phyloP scores from a whole-genome alignment of 495 filamentous ascomycete species.

The Aspergillus wentii region DNA sequence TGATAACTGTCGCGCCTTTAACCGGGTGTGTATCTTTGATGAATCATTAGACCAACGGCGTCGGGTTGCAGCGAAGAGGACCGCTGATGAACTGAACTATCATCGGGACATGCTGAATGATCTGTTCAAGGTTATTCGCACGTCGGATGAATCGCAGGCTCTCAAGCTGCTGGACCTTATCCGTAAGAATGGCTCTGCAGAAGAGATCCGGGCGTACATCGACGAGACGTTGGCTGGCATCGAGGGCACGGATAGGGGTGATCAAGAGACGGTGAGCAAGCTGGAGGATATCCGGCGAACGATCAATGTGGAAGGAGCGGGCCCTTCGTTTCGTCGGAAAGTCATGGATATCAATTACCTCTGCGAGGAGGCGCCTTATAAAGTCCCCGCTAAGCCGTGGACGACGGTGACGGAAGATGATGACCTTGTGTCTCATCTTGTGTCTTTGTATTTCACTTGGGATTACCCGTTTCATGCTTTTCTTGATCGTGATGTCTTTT shows the following conservation, averaged over 20 bases:
- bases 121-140: constrained; percentile 33
- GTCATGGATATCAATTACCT: constrained; percentile 47
- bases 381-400: constrained; percentile 46
- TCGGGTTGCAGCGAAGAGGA: constrained; percentile 45
- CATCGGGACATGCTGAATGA: constrained; percentile 39
- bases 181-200: constrained; percentile 25
- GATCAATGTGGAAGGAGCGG: constrained; percentile 28
- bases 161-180: constrained; percentile 31
- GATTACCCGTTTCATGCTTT: constrained; percentile 47
- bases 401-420: constrained; percentile 45
- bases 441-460: constrained; percentile 52
- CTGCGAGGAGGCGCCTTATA: constrained; percentile 33
- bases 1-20: constrained; percentile 37
- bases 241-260: constrained; percentile 6
- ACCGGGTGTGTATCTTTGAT: constrained; percentile 39
- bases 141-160: constrained; percentile 24
- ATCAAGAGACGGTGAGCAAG: constrained; percentile 13
- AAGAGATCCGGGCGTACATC: constrained; percentile 35
- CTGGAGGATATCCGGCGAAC: constrained; percentile 27
- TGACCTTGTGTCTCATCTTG: constrained; percentile 48
- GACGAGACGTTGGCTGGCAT: constrained; percentile 24
- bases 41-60: constrained; percentile 43
- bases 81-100: constrained; percentile 39
- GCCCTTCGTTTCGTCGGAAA: constrained; percentile 32
- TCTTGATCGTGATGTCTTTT: constrained; percentile 44